A percentile compares a stretch with the other conserved stretches of the same genome.
Conservation (phyloP, 2,329 filamentous ascomycete genomes). For the Microcyclosporella mali region DNA sequence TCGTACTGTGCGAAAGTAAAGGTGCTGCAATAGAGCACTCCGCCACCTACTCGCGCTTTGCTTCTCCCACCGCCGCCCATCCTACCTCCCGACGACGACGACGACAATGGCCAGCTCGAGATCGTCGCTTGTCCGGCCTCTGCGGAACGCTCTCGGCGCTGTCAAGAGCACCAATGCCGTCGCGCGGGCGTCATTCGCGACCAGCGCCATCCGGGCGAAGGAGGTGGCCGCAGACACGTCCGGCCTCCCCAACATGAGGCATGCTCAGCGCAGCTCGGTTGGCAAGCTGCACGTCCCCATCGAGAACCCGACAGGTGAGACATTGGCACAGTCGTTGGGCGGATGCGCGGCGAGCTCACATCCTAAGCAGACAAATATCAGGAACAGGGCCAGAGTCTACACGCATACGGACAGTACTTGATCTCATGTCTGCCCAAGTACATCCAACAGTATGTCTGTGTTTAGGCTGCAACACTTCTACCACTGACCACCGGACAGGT, state of each 20-base stretch:
- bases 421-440: slow-evolving; percentile 97
- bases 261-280: slow-evolving; percentile 36
- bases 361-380: slow-evolving; percentile 68
- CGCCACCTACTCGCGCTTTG: too few relatives aligned
- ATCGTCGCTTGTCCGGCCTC: slow-evolving; percentile 11
- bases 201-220: slow-evolving; percentile 38
- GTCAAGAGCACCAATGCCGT: slow-evolving; percentile 4
- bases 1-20: too few relatives aligned
- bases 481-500: slow-evolving; percentile 38
- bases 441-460: slow-evolving; percentile 66
- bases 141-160: slow-evolving; percentile 10
- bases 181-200: slow-evolving; percentile 35
- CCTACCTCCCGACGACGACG: too few relatives aligned
- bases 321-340: not conserved
- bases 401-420: slow-evolving; percentile 92
- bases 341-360: not conserved
- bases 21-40: too few relatives aligned
- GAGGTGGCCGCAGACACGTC: slow-evolving; percentile 38
- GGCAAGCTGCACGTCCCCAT: slow-evolving; percentile 66
- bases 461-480: not conserved
- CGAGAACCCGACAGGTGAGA: slow-evolving; percentile 65
- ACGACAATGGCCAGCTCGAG: slow-evolving; percentile 11
- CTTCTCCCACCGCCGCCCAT: not conserved
- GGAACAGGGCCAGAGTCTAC: slow-evolving; percentile 77
- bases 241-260: slow-evolving; percentile 42